phyloP scores from a whole-genome alignment of 345 rosid genomes.

The Rhizophora apiculata region DNA sequence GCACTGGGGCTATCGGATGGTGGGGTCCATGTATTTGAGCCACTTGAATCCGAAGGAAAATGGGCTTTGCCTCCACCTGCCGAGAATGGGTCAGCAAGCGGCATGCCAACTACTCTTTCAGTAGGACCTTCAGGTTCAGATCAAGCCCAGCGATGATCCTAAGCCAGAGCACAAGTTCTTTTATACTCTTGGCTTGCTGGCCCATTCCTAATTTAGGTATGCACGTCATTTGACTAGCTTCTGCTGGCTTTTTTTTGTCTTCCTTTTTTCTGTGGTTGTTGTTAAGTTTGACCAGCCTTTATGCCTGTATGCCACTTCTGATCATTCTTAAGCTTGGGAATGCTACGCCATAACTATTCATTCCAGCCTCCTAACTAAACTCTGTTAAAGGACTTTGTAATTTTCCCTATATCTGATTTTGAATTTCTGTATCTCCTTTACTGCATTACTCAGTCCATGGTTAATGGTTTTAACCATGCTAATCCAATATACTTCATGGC shows the following conservation, averaged over 20 bases:
- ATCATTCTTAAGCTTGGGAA: not conserved
- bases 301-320: not conserved
- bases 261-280: no score
- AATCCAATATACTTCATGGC: no score
- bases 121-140: conserved; percentile 79
- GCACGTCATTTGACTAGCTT: not conserved
- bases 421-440: no score
- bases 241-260: not conserved
- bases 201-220: conserved; percentile 41
- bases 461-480: no score
- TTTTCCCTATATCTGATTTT: no score
- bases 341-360: no score
- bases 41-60: conserved; percentile 87
- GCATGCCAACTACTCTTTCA: conserved; percentile 52
- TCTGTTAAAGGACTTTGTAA: no score
- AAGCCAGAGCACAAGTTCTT: conserved; percentile 38
- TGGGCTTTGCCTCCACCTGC: conserved; percentile 90
- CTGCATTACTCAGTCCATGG: no score
- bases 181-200: conserved; percentile 46
- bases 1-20: conserved; percentile 95
- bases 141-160: conserved; percentile 71
- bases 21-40: conserved; percentile 89
- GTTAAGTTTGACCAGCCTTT: no score
- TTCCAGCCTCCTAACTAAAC: no score
- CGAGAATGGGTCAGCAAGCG: conserved; percentile 81